Evolutionary conservation across 441 rosid species (phyloP).

Genomic region (Erysimum cheiri): DNA sequence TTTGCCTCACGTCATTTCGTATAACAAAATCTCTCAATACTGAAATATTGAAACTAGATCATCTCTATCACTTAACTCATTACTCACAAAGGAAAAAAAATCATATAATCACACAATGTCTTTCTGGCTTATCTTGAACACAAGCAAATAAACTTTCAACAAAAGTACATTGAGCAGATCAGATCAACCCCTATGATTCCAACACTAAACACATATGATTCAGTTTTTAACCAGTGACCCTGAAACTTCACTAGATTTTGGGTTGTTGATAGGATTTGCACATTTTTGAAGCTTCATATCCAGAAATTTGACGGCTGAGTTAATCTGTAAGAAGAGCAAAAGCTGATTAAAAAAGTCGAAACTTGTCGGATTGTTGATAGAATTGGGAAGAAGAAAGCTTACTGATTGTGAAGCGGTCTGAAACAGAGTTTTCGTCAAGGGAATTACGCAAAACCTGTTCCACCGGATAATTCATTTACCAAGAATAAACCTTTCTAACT

Average conservation of each 20-base stretch:
- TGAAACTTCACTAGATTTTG: constrained; percentile 24
- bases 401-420: constrained; percentile 52
- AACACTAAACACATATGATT: background rate
- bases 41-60: background rate
- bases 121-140: background rate
- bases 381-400: constrained; percentile 28
- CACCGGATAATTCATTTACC: background rate
- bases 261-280: constrained; percentile 19
- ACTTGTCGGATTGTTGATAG: background rate
- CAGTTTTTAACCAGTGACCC: constrained; percentile 1
- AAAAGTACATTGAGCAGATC: background rate
- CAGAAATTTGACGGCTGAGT: constrained; percentile 28
- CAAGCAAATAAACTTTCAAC: constrained; percentile 2
- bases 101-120: constrained; percentile 22
- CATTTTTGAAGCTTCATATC: constrained; percentile 32
- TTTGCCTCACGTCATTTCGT: background rate
- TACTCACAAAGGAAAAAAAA: background rate
- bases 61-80: background rate
- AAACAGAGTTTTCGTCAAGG: constrained; percentile 50
- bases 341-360: background rate
- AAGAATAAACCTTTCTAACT: background rate
- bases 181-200: background rate
- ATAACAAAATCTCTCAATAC: background rate
- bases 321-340: constrained; percentile 26
- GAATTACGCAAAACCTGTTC: constrained; percentile 63